Evolutionary conservation across 1,139 yeast species (phyloP), one percentile per base, ranked within the genome.

Genomic region (Hansenula anomala): DNA sequence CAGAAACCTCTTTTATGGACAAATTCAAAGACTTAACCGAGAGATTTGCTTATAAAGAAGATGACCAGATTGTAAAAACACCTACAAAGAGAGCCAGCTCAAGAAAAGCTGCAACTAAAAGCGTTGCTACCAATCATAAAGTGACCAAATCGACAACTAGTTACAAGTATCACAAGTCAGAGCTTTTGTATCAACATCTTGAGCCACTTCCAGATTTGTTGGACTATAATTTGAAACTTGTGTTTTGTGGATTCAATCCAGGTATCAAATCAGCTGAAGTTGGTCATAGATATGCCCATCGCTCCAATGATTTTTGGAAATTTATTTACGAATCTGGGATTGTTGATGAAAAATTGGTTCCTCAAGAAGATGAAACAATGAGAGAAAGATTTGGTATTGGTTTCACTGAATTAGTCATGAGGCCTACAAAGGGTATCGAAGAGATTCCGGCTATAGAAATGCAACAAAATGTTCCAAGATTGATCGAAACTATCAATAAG

Each of bases 281-380:
- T 12, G 89, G 85, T 34, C 92, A 83, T 54, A 80, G 82, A 53
- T 84, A 80, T 55, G 94, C 94, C 0, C 92, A 84, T 51, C 75
- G 65, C 27, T 70, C 87, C 7, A 84, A 84, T 52, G 58, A 71
- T 34, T 84, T 85, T 54, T 84, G 92, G 92, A 78, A 73, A 46
- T 60, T 82, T 27, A 61, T 85, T 46, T 75, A 74, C 53, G 72
- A 75, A 41, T 69, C 82, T 12, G 65, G 71, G 10, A 47, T 80
- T 9, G 67, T 80, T 4, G 43, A 46, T 12, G 44, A 56, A 32
- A 41, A 43, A 11, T 52, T 70, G 6, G 57, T 60, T 2, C 61
- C 59, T 22, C 52, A 52, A 18, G 69, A 73, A 36, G 85, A 80
- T 46, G 74, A 68, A 45, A 59, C 57, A 1, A 56, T 53, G 38